Conservation (phyloP, 2,329 filamentous ascomycete species). For the Ceratocystis harringtonii region DNA sequence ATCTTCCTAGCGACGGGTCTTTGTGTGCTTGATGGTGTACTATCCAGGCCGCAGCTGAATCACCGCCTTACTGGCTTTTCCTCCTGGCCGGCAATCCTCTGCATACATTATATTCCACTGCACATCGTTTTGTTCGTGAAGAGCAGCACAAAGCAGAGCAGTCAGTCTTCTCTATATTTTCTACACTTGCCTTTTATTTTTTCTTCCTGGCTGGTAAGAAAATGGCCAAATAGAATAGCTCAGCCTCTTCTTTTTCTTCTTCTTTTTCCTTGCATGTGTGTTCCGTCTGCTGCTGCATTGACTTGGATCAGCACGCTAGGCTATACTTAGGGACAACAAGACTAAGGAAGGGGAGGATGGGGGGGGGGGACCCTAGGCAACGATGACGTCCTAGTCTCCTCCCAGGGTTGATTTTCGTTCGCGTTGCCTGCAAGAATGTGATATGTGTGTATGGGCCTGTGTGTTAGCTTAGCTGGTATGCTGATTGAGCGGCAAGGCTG, state of each 20-base stretch:
- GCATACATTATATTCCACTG: neutral
- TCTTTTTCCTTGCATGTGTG: neutral
- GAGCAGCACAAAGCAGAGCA: neutral
- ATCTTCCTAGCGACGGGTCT: no score
- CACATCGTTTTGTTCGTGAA: neutral
- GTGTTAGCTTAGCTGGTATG: neutral
- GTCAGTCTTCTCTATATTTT: neutral
- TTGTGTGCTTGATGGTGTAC: no score
- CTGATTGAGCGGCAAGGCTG: neutral
- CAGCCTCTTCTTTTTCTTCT: neutral
- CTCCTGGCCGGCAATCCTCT: neutral
- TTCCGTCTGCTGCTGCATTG: neutral
- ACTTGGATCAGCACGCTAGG: neutral
- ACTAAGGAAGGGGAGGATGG: neutral
- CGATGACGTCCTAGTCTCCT: neutral
- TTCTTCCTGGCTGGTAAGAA: neutral
- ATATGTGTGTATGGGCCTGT: neutral
- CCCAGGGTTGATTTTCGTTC: neutral
- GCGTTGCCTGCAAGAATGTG: neutral
- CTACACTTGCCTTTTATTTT: neutral
- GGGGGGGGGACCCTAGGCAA: neutral
- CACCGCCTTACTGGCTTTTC: neutral
- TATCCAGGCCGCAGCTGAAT: no score
- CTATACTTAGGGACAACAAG: neutral
- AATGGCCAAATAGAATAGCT: neutral